Conservation (phyloP, 2,329 filamentous ascomycete species). For the Neopestalotiopsis rosae region DNA sequence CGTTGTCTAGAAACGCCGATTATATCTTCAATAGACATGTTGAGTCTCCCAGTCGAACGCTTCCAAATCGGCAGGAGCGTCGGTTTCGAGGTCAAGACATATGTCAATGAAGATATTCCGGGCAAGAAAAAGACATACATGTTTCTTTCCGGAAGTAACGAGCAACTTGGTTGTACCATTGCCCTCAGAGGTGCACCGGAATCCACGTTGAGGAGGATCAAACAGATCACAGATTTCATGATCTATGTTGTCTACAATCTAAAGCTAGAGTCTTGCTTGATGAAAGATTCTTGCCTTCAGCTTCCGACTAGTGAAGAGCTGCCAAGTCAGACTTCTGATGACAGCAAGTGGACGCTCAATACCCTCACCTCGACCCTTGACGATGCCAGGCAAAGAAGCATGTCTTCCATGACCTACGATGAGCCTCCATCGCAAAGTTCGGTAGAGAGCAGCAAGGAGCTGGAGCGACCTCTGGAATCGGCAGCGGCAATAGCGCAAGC, state of each 20-base stretch:
- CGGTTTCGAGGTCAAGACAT: constrained; percentile 95
- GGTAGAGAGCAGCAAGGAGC: constrained; percentile 26
- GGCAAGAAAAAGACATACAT: constrained; percentile 93
- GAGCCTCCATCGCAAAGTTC: constrained; percentile 25
- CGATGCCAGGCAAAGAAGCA: constrained; percentile 27
- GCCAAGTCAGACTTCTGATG: constrained; percentile 39
- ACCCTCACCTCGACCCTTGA: constrained; percentile 24
- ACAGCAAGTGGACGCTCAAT: constrained; percentile 43
- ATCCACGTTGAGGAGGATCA: constrained; percentile 76
- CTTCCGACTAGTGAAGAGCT: constrained; percentile 69
- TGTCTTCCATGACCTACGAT: constrained; percentile 28
- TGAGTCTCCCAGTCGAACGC: constrained; percentile 70
- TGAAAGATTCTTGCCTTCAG: constrained; percentile 90
- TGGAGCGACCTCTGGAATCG: constrained; percentile 22
- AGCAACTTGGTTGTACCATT: constrained; percentile 93
- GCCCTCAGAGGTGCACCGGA: constrained; percentile 83
- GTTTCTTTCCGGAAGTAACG: constrained; percentile 88
- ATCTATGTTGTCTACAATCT: constrained; percentile 98
- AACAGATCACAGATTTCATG: constrained; percentile 97
- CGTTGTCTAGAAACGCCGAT: constrained; percentile 90
- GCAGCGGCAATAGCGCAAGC: constrained; percentile 25
- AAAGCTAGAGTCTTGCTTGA: constrained; percentile 91
- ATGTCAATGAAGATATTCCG: constrained; percentile 76
- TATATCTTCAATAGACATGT: constrained; percentile 93
- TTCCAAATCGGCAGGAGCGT: constrained; percentile 80